Evolutionary conservation across 495 filamentous ascomycete genomes (phyloP), one percentile per base, ranked within the genome.

Genomic region (Lasiosphaeria hispida): DNA sequence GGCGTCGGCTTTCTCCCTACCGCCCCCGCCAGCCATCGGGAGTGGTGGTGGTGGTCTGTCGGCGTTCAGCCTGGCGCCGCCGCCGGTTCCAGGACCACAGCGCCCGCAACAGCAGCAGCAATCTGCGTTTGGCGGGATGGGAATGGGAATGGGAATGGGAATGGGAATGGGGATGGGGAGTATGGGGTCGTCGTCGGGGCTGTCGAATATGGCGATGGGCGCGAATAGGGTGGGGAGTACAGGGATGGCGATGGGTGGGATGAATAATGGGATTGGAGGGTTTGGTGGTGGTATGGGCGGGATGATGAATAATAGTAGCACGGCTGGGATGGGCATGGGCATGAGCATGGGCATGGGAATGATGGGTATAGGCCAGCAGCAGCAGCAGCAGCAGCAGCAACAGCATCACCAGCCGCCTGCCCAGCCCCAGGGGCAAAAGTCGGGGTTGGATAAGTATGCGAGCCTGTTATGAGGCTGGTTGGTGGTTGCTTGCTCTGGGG

Each of bases 371-470:
- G 35, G 14, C n/a, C 64, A 52, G 10, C 62, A 47, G 38, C 68
- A 64, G 52, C 60, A 64, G 41, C 63, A 60, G 40, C 60, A 52
- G 10, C 69, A 68, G 2, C 71, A 65, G 36, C 65, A 66, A 10
- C 64, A 69, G 10, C 61, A 67, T 44, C 68, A 63, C 54, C 56
- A 41, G 59, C 23, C 23, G 23, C 23, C 23, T 30, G 23, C 23
- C 23, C 75, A 74, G 59, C 79, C 72, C 34, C 72, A 72, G 51
- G 71, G 74, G 42, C 75, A 83, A 58, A 84, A 80, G 63, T 74
- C 69, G 23, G 89, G 88, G 7, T 73, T 95, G 66, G 89, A 91
- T 69, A 87, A 86, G 64, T 95, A 90, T 63, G 86, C 90, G 64
- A 94, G 90, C 70, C 74, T 95, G 62, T 66, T 95, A 56, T 95